These are phyloP conservation scores for Globisporangium okanoganense DNA, from an alignment of 352 stramenopile species.

Conservation along the genomic window DNA sequence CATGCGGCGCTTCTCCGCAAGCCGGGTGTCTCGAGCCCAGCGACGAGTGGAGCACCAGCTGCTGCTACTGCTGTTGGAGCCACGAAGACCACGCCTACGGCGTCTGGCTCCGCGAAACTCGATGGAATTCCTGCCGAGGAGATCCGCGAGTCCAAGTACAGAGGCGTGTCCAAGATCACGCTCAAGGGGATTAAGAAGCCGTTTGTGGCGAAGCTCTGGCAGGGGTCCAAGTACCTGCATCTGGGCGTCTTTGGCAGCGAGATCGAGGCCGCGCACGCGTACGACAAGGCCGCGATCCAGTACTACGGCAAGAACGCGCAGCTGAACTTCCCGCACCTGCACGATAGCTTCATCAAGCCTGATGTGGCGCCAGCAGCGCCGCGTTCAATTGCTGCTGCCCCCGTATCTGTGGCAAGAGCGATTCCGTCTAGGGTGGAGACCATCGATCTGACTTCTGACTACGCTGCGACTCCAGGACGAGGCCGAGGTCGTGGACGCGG, in stretches of 20 bases:
- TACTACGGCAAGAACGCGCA: constrained; percentile 60
- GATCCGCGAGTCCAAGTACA: constrained; percentile 76
- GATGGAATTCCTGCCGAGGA: constrained; percentile 27
- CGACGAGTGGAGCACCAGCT: neutral
- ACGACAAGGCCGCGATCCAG: constrained; percentile 72
- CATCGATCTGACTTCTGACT: neutral
- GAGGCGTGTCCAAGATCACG: constrained; percentile 74
- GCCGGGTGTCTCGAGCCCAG: constrained; percentile 10
- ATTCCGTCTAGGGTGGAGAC: constrained; percentile 16
- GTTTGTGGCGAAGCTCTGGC: constrained; percentile 72
- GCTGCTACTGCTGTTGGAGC: neutral
- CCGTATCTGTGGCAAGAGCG: constrained; percentile 2
- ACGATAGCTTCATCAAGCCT: constrained; percentile 56
- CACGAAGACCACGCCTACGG: neutral
- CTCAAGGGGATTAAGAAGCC: constrained; percentile 80
- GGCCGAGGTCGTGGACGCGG: constrained; percentile 29
- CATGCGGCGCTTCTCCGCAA: constrained; percentile 40
- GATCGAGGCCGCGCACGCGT: constrained; percentile 77
- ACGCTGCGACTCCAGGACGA: constrained; percentile 19
- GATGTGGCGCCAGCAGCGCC: constrained; percentile 20
- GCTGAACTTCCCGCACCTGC: constrained; percentile 79
- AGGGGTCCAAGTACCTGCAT: constrained; percentile 61
- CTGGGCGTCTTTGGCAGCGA: constrained; percentile 71
- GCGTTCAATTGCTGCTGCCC: constrained; percentile 2
- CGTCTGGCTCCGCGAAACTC: neutral